A percentile compares a stretch with the other conserved stretches of the same genome.
These are phyloP conservation scores for Septoria petroselini DNA, from an alignment of 2,329 filamentous ascomycete genomes.

Conservation along the genomic window DNA sequence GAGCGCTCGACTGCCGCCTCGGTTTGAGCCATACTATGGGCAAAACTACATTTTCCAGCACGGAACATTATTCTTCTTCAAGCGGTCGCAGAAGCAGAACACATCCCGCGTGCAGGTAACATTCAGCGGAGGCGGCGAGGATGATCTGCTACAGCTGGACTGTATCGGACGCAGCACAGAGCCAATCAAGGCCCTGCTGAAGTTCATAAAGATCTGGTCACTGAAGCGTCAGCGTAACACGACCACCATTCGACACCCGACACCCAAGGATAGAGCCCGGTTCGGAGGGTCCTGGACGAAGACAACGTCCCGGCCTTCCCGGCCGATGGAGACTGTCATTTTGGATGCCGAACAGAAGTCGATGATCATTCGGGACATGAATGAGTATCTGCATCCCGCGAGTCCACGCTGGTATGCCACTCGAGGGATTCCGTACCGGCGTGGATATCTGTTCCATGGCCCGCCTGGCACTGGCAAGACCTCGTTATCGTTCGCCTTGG, in stretches of 20 bases:
- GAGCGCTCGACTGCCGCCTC: constrained; percentile 47
- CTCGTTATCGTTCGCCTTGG: constrained; percentile 42
- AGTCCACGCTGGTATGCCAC: constrained; percentile 79
- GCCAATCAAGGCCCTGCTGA: constrained; percentile 49
- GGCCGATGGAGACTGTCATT: constrained; percentile 73
- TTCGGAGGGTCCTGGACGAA: constrained; percentile 43
- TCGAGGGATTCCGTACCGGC: constrained; percentile 78
- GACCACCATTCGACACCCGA: constrained; percentile 49
- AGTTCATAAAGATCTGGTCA: constrained; percentile 46
- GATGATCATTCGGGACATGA: constrained; percentile 66
- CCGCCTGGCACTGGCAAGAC: constrained; percentile 50
- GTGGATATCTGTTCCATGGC: constrained; percentile 78
- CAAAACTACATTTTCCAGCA: constrained; percentile 45
- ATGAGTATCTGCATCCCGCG: constrained; percentile 70
- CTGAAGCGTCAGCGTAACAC: constrained; percentile 43
- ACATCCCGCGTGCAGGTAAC: constrained; percentile 28
- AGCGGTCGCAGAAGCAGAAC: constrained; percentile 38
- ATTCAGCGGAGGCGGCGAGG: constrained; percentile 32
- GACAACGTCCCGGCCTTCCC: constrained; percentile 56
- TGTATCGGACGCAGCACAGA: constrained; percentile 49
- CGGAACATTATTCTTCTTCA: constrained; percentile 45
- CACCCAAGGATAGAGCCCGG: constrained; percentile 40
- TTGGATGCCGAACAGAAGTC: constrained; percentile 66
- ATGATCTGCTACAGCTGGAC: constrained; percentile 46
- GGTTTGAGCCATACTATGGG: constrained; percentile 51